Conservation (phyloP, 352 stramenopile species). For the Phytophthora hibernalis region DNA sequence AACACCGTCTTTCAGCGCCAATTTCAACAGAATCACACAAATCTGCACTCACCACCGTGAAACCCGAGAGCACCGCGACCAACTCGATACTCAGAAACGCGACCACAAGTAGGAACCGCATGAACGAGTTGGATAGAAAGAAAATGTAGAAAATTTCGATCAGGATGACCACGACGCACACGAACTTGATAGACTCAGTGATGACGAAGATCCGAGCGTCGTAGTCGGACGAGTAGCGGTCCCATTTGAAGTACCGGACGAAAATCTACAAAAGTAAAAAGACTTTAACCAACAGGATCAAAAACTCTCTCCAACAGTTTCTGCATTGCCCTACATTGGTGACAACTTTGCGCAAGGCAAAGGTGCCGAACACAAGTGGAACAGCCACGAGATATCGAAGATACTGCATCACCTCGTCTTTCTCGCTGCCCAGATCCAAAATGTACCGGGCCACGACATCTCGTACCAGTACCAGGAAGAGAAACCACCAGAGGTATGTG, state of each 20-base stretch:
- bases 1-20: neutral
- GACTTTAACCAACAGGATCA: neutral
- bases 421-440: slow-evolving; percentile 54
- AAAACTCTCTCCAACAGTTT: slow-evolving; percentile 2
- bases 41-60: slow-evolving; percentile 57
- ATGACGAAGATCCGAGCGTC: slow-evolving; percentile 85
- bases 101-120: slow-evolving; percentile 71
- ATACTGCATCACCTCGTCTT: slow-evolving; percentile 56
- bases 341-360: slow-evolving; percentile 78
- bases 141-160: slow-evolving; percentile 90
- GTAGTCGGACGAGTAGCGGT: slow-evolving; percentile 67
- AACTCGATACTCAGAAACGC: slow-evolving; percentile 75
- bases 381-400: slow-evolving; percentile 68
- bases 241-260: slow-evolving; percentile 82
- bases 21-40: neutral
- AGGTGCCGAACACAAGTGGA: slow-evolving; percentile 75
- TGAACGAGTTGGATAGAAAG: slow-evolving; percentile 69
- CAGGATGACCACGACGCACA: slow-evolving; percentile 74
- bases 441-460: slow-evolving; percentile 54
- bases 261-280: slow-evolving; percentile 50
- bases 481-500: slow-evolving; percentile 79
- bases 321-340: slow-evolving; percentile 60
- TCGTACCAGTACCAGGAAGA: slow-evolving; percentile 61
- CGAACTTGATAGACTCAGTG: slow-evolving; percentile 81
- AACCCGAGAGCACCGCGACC: slow-evolving; percentile 64